phyloP scores from a whole-genome alignment of 2,329 filamentous ascomycete genomes.

The Tolypocladium capitatum region DNA sequence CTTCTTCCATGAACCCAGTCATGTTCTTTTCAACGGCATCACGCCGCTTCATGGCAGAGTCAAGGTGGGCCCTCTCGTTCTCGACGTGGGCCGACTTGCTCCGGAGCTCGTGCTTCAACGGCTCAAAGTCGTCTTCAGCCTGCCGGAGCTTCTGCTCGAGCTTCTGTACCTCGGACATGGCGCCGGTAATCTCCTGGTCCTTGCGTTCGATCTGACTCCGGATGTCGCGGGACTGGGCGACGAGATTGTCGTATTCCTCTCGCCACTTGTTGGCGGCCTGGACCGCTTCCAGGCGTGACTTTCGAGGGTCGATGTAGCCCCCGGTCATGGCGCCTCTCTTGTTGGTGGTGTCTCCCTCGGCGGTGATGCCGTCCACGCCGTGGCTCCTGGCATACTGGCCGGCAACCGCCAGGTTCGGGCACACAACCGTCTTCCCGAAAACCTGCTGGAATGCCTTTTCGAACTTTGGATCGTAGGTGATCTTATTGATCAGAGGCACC shows the following conservation, averaged over 20 bases:
- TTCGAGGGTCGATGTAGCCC: conserved; percentile 78
- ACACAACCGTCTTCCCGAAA: conserved; percentile 90
- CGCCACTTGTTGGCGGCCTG: conserved; percentile 63
- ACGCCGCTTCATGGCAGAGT: conserved; percentile 49
- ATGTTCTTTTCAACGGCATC: conserved; percentile 64
- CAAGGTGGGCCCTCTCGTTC: conserved; percentile 58
- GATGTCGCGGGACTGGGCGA: conserved; percentile 51
- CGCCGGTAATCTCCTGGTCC: conserved; percentile 78
- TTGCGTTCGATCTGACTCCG: conserved; percentile 59
- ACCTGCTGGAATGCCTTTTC: conserved; percentile 87
- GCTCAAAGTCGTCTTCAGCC: conserved; percentile 70
- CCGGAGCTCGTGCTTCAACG: conserved; percentile 63
- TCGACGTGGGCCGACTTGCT: conserved; percentile 64
- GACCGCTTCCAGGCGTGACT: conserved; percentile 77
- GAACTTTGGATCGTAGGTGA: conserved; percentile 63
- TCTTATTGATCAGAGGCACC: conserved; percentile 72
- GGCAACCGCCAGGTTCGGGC: conserved; percentile 76
- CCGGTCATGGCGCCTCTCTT: conserved; percentile 92
- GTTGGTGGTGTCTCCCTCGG: conserved; percentile 87
- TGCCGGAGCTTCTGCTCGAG: conserved; percentile 65
- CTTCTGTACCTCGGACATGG: conserved; percentile 74
- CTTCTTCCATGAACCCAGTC: conserved; percentile 60
- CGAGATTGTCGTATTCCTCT: conserved; percentile 56
- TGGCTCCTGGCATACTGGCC: conserved; percentile 87
- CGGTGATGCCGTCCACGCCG: conserved; percentile 82